Base-by-base conservation (phyloP, 202 grass and related monocot genomes). In the Eragrostis tef region DNA sequence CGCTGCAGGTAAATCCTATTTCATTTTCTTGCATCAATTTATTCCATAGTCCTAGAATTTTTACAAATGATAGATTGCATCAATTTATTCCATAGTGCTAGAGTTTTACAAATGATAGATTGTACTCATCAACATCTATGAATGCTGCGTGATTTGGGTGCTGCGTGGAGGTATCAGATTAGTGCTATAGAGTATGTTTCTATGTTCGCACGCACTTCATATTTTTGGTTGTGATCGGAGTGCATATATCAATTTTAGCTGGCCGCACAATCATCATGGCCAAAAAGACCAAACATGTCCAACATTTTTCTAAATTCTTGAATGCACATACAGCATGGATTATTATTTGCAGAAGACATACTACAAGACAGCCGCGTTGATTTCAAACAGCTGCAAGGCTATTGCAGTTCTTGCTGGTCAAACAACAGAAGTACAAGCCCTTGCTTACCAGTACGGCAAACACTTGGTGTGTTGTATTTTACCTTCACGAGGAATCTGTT, bases 301-400 rank as follows among this genome's bases (percentile, higher is more conserved):
- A 7, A 34, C 59, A 0, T 68, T 51, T 43, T 67, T 62, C 45
- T 77, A 64, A 58, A 24, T 13, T 57, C 17, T 44, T 68, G 64
- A 31, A 79, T 64, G 44, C 51, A 50, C 58, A 9, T 75, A 70
- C 82, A 91, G 85, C 85, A 91, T 91, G 89, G 67, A 91, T 31
- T 85, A 91, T 79, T 91, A 88, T 60, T 76, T 91, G 67, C 81
- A 79, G 46, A 91, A 91, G 74, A 82, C 89, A 88, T 91, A 91
- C 63, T 85, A 85, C 78, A 91, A 91, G 78, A 91, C 89, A 70
- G 89, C 89, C 12, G 80, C 89, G 7, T 59, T 91, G 68, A 85
- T 91, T 73, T 91, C 89, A 58, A 91, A 88, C 52, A 88, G 89
- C 78, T 91, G 85, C 73, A 91, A 91, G 83, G 85, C 89, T 74